These are phyloP conservation scores for Protomyces inundatus DNA, from an alignment of 1,139 yeast species.

Conservation along the genomic window DNA sequence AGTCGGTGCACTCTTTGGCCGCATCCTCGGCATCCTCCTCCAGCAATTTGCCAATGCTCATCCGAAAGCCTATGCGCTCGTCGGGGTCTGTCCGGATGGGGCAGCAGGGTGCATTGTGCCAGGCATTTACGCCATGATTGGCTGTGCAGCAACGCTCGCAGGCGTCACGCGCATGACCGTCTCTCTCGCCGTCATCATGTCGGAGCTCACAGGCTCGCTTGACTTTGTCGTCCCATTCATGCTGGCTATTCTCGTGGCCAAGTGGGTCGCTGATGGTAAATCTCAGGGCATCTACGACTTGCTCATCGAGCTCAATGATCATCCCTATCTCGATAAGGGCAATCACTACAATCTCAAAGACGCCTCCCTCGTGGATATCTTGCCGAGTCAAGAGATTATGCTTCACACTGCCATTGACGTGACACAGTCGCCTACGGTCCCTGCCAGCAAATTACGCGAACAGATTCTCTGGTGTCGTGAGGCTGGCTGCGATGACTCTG, in stretches of 20 bases:
- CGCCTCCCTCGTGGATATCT: constrained; percentile 1
- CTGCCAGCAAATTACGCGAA: background rate
- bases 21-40: constrained; percentile 49
- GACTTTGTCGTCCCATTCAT: constrained; percentile 45
- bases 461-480: constrained; percentile 1
- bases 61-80: background rate
- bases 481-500: constrained; percentile 16
- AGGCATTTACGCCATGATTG: constrained; percentile 62
- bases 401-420: constrained; percentile 13
- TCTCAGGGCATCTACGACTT: constrained; percentile 25
- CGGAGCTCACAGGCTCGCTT: constrained; percentile 57
- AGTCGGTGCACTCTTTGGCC: constrained; percentile 60
- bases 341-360: background rate
- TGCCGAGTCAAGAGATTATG: constrained; percentile 14
- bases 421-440: background rate
- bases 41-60: constrained; percentile 41
- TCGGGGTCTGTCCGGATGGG: background rate
- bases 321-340: constrained; percentile 10
- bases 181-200: constrained; percentile 49
- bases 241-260: constrained; percentile 28
- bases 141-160: constrained; percentile 66
- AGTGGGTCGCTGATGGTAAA: constrained; percentile 28
- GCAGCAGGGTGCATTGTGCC: constrained; percentile 33
- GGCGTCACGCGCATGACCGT: constrained; percentile 65
- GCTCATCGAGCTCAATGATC: constrained; percentile 20